phyloP scores from a whole-genome alignment of 768 basidiomycete genomes.

The Agrocybe praecox region DNA sequence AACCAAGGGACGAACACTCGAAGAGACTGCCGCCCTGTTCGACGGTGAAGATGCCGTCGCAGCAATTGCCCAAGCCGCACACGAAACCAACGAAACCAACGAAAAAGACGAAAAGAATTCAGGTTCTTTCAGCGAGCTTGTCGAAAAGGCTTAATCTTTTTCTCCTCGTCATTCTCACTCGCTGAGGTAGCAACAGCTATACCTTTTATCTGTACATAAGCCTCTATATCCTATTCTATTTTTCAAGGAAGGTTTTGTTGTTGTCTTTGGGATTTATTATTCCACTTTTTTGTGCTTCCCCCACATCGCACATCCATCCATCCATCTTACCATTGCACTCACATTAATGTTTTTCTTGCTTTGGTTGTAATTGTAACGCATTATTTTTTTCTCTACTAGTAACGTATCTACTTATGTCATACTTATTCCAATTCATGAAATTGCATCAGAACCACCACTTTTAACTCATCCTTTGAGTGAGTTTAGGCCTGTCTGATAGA shows the following conservation, averaged over 20 bases:
- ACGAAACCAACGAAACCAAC: constrained; percentile 23
- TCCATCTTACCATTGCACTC: background rate
- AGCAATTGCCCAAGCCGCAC: constrained; percentile 32
- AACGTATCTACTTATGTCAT: no score
- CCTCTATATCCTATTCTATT: no score
- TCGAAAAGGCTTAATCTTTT: constrained; percentile 19
- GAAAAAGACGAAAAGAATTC: constrained; percentile 36
- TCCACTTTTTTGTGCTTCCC: background rate
- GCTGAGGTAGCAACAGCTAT: no score
- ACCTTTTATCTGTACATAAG: background rate
- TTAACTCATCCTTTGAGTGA: no score
- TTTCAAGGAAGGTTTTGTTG: background rate
- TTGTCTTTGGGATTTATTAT: background rate
- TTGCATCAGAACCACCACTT: no score
- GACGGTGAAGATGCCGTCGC: constrained; percentile 62
- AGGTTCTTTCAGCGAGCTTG: constrained; percentile 29
- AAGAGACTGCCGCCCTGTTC: constrained; percentile 83
- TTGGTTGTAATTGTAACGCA: background rate
- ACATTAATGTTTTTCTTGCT: background rate
- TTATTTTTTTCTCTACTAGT: background rate
- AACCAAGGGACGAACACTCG: constrained; percentile 73
- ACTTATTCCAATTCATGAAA: no score
- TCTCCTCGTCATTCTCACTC: background rate
- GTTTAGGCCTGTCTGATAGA: no score
- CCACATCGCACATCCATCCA: background rate